phyloP scores from a whole-genome alignment of 2,329 filamentous ascomycete species.

The Fusarium sp. region DNA sequence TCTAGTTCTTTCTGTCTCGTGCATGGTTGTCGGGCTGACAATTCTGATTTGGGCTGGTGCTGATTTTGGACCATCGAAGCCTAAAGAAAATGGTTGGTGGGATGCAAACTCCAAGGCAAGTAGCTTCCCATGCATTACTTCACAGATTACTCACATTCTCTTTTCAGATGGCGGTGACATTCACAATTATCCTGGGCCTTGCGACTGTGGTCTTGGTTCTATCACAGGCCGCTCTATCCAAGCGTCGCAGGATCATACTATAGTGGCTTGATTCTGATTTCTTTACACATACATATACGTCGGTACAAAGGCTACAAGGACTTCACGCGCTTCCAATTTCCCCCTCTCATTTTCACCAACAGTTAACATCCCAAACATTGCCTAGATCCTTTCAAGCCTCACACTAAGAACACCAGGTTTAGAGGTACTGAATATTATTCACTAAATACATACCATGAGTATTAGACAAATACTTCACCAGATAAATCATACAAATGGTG shows the following conservation, averaged over 20 bases:
- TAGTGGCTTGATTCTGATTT: too few relatives aligned
- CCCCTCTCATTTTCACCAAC: too few relatives aligned
- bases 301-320: too few relatives aligned
- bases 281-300: too few relatives aligned
- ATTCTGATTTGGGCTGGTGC: constrained; percentile 18
- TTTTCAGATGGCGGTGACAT: constrained; percentile 16
- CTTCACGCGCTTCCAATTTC: too few relatives aligned
- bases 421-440: too few relatives aligned
- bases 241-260: background rate
- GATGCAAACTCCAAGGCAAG: constrained; percentile 17
- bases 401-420: too few relatives aligned
- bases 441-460: too few relatives aligned
- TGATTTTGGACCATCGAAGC: constrained; percentile 4
- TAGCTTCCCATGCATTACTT: background rate
- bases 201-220: constrained; percentile 4
- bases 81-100: constrained; percentile 9
- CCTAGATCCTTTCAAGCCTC: too few relatives aligned
- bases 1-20: constrained; percentile 12
- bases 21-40: constrained; percentile 12
- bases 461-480: too few relatives aligned
- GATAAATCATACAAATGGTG: too few relatives aligned
- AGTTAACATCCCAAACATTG: too few relatives aligned
- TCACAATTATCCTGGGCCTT: constrained; percentile 2
- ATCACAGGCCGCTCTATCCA: constrained; percentile 13
- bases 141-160: background rate